Conservation (phyloP, 139 green algal species). For the Tetratostichococcus sp. region DNA sequence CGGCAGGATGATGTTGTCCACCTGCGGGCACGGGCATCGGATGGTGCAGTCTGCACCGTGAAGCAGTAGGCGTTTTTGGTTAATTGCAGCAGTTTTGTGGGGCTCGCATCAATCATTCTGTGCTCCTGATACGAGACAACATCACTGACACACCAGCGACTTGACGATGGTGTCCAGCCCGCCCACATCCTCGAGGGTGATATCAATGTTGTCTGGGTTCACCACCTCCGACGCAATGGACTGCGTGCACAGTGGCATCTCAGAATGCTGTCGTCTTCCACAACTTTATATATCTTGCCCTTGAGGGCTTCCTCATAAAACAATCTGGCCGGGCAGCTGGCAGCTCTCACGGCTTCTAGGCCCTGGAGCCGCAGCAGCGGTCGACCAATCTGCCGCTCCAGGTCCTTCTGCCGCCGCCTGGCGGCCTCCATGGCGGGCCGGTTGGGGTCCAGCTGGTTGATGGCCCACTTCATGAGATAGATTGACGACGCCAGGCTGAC, state of each 20-base stretch:
- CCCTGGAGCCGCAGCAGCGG: neutral
- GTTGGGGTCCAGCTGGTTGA: neutral
- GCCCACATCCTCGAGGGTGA: conserved; percentile 74
- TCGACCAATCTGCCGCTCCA: neutral
- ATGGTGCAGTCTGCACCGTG: too few species aligned
- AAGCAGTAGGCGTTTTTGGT: too few species aligned
- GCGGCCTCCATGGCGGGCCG: neutral
- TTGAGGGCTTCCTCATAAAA: too few species aligned
- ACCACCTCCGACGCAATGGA: conserved; percentile 77
- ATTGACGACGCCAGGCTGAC: neutral
- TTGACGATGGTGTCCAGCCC: conserved; percentile 70
- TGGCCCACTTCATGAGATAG: neutral
- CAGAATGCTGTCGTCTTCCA: too few species aligned
- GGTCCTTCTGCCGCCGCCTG: neutral
- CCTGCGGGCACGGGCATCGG: conserved; percentile 28
- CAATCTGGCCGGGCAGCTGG: too few species aligned
- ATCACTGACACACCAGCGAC: conserved; percentile 44
- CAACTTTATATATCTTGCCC: too few species aligned
- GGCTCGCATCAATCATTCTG: too few species aligned
- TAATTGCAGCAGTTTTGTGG: too few species aligned
- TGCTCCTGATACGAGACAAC: too few species aligned
- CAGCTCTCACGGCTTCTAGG: neutral
- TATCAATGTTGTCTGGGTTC: conserved; percentile 75
- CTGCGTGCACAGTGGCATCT: conserved; percentile 43
- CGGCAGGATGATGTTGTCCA: conserved; percentile 79